Evolutionary conservation across 805 yeast genomes (phyloP), one percentile per base, ranked within the genome.

Genomic region (Candida caryicola): DNA sequence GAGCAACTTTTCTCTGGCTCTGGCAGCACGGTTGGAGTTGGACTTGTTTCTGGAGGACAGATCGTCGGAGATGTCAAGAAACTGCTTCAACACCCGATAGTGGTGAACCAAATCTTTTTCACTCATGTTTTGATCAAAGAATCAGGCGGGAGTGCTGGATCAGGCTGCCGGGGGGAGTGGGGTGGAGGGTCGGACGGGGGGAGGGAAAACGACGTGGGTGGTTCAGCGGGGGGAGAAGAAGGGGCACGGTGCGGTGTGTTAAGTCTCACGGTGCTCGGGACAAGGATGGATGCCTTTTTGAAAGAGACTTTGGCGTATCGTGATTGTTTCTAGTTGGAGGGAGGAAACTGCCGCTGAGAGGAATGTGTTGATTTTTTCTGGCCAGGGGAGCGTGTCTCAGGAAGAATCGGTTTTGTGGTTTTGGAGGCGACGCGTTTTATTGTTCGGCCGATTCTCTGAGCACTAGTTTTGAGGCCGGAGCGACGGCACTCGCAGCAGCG

Each of bases 1-100:
- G 45, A 84, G 72, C 34, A 91, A 73, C 61, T 91, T 89, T 47
- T 85, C 88, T 49, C 96, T 73, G 2, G 96, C 96, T 55, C 86
- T 81, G 28, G 77, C 79, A 4, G 90, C 90, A 41, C 93, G 53
- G n/a, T 75, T 59, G 10, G 79, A 66, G 27, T 71, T 71, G 21
- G 69, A 53, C 45, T 64, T 64, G 25, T 52, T 43, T 7, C 74
- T 67, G 10, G 71, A 55, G 32, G 59, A 50, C 43, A 51, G 52
- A 43, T 74, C 81, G 37, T 69, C 71, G 6, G 79, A 75, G 17
- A 71, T 67, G 33, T 69, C 74, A 15, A 77, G 64, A 44, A 74
- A 77, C 52, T 69, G 74, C 51, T 69, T 69, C 45, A 77, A 65
- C 44, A 69, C 78, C 47, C 59, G 64, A 50, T 73, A 73, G 53